Base-by-base conservation (phyloP, 352 stramenopile species). In the Bremia lactucae region DNA sequence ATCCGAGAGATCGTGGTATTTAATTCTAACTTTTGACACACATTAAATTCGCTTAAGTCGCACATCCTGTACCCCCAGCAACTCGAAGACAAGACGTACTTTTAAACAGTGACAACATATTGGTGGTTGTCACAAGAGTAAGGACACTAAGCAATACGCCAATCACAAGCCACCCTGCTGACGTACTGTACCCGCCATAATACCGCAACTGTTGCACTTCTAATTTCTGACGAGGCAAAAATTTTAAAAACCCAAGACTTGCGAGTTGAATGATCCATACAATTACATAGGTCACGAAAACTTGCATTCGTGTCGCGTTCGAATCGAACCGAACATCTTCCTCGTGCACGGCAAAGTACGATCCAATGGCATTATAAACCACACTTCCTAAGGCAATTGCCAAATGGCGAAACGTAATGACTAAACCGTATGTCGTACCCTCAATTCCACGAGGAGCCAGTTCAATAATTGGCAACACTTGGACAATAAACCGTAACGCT, bases 361-460 rank as follows among this genome's bases (percentile, higher is more conserved):
- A 62, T 38, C 62, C 45, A 13, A 78, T 52, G 4, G 50, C 55
- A 52, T 78, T 80, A 41, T 61, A 71, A 6, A 52, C 48, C 8
- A 56, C 64, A 1, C 52, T 54, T 6, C 56, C 62, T 11, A 81
- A 46, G 11, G 68, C 63, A 7, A 78, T 71, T 2, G 67, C 69
- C 42, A 82, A 65, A 48, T 79, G 80, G 28, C 73, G 62, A 46
- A 81, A 82, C 7, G 67, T 75, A 31, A 71, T 72, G 39, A 81
- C 59, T 3, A 85, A 36, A 0, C 72, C 69, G 42, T 81, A 76
- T 11, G 69, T 81, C 6, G 72, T 77, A 28, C 65, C 67, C 46
- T 85, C 72, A 28, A 69, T 65, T 4, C 69, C 72, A 9, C 62
- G 46, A 7, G 73, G 68, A 2, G 65, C 69, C 11, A 81, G 69